Conservation (phyloP, 1,284 basidiomycete species). For the Mixia osmundae region DNA sequence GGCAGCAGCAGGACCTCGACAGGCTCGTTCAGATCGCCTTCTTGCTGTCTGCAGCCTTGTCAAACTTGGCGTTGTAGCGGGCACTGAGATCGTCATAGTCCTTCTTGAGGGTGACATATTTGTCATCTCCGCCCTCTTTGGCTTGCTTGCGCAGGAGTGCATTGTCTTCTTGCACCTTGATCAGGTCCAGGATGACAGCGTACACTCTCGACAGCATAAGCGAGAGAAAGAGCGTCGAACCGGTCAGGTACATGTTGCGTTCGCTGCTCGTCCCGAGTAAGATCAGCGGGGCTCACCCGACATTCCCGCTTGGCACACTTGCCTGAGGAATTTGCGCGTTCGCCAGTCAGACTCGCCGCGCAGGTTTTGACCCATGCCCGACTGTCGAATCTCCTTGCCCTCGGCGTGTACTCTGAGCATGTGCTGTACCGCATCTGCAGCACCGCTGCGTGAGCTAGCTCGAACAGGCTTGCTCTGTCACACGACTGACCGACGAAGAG, state of each 20-base stretch:
- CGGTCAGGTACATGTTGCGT: slow-evolving; percentile 19
- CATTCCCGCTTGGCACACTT: neutral
- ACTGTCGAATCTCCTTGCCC: slow-evolving; percentile 5
- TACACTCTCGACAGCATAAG: slow-evolving; percentile 23
- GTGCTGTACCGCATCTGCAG: slow-evolving; percentile 10
- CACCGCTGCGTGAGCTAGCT: too few relatives aligned
- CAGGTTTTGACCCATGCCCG: slow-evolving; percentile 13
- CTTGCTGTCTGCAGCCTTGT: too few relatives aligned
- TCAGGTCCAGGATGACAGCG: slow-evolving; percentile 25
- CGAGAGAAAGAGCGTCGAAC: slow-evolving; percentile 23
- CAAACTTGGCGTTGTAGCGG: too few relatives aligned
- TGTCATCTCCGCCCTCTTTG: neutral
- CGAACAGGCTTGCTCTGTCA: neutral
- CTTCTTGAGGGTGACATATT: slow-evolving; percentile 7
- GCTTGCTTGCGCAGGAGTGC: slow-evolving; percentile 9
- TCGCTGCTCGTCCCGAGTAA: slow-evolving; percentile 3
- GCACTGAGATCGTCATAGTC: too few relatives aligned
- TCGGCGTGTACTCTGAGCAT: slow-evolving; percentile 10
- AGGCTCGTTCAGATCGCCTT: too few relatives aligned
- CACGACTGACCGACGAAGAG: slow-evolving; percentile 1
- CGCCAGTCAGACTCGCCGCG: slow-evolving; percentile 19
- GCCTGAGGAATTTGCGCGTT: slow-evolving; percentile 18
- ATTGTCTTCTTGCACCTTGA: slow-evolving; percentile 18
- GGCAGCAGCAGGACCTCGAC: too few relatives aligned
- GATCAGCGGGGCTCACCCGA: neutral